Percentiles rank a stretch among this genome's conserved stretches.
These are phyloP conservation scores for Monilinia fructigena DNA, from an alignment of 2,329 filamentous ascomycete species.

Conservation along the genomic window DNA sequence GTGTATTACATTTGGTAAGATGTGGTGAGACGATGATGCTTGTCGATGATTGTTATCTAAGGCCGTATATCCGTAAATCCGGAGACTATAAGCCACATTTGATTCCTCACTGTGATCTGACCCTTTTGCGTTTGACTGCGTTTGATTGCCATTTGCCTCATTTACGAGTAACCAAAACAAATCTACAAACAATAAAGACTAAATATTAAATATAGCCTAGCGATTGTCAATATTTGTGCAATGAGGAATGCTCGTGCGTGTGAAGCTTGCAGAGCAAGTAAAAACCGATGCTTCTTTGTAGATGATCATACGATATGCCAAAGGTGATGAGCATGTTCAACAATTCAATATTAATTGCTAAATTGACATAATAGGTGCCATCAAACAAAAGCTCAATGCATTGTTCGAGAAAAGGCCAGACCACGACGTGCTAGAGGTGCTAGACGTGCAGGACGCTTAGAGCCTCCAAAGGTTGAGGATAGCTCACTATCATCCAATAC, in stretches of 20 bases:
- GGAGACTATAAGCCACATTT: background rate
- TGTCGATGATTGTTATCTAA: background rate
- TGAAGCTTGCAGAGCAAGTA: slow-evolving; percentile 37
- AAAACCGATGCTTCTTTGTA: slow-evolving; percentile 36
- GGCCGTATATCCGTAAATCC: slow-evolving; percentile 17
- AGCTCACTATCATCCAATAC: slow-evolving; percentile 2
- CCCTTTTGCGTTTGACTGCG: background rate
- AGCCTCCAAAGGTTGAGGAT: background rate
- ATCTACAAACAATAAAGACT: background rate
- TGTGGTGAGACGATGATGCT: background rate
- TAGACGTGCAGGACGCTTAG: slow-evolving; percentile 24
- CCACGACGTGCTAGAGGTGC: slow-evolving; percentile 35
- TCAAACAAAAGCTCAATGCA: slow-evolving; percentile 31
- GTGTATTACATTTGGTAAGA: background rate
- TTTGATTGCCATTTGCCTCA: slow-evolving; percentile 4
- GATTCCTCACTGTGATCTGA: slow-evolving; percentile 7
- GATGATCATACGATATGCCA: slow-evolving; percentile 31
- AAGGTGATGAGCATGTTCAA: slow-evolving; percentile 7
- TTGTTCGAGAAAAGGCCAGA: slow-evolving; percentile 37
- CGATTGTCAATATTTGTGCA: slow-evolving; percentile 11
- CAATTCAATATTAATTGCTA: background rate
- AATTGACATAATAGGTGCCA: slow-evolving; percentile 31
- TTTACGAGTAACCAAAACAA: slow-evolving; percentile 3
- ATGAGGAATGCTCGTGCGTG: slow-evolving; percentile 38
- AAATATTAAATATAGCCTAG: slow-evolving; percentile 7